Evolutionary conservation across 345 rosid species (phyloP), one percentile per base, ranked within the genome.

Genomic region (Citrus australasica): DNA sequence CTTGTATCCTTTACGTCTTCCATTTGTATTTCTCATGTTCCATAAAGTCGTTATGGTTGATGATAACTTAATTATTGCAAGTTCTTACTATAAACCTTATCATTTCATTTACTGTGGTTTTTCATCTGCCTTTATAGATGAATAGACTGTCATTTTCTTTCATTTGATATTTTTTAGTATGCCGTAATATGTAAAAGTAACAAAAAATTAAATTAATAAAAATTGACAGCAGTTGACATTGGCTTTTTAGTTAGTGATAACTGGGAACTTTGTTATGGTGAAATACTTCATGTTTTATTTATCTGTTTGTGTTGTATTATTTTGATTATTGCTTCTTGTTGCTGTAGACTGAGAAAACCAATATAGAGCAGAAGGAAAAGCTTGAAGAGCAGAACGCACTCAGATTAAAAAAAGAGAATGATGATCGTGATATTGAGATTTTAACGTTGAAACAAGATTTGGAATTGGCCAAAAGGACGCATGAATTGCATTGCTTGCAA

Each of bases 341-440:
- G 25, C 24, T 90, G 83, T 82, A 96, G 99, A 82, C 60, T 79
- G 92, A 94, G 86, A 94, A 94, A 84, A 82, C 70, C 67, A 88
- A 79, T 83, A 58, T 92, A 67, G 97, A 89, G 85, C 91, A 94
- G 81, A 90, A 82, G 82, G 93, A 85, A 85, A 90, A 86, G 74
- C 82, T 82, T 72, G 94, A 89, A 88, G 91, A 90, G 77, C 86
- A 87, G 71, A 89, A 92, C 79, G 69, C 88, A 71, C 62, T 75
- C 80, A 84, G 81, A 76, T 78, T 90, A 72, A 89, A 77, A 79
- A 87, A 85, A 82, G 95, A 92, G 72, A 94, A 89, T 82, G 87
- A 83, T 75, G 81, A 61, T 66, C 78, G 76, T 46, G 89, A 88
- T 76, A 79, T 81, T 48, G 94, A 94, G 92, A 90, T 91, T 79